A percentile compares a stretch with the other conserved stretches of the same genome.
phyloP scores from a whole-genome alignment of 768 basidiomycete genomes.

The Mrakia frigida region DNA sequence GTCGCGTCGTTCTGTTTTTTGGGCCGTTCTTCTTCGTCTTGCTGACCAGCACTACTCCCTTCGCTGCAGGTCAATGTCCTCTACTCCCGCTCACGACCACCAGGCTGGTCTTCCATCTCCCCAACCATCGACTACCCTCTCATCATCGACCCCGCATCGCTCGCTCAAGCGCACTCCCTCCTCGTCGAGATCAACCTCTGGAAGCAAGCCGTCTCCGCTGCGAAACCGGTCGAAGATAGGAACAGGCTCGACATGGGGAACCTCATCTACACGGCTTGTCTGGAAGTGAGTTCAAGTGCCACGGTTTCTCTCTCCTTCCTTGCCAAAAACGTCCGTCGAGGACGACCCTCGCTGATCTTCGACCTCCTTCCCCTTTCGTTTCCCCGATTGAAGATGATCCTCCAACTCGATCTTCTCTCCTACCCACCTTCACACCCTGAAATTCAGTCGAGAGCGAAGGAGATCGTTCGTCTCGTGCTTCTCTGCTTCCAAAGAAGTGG shows the following conservation, averaged over 20 bases:
- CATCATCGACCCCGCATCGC: not conserved
- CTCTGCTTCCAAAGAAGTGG: not conserved
- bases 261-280: not conserved
- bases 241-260: conserved; percentile 13
- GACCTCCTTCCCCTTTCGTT: not conserved
- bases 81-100: conserved; percentile 16
- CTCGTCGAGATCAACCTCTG: conserved; percentile 5
- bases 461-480: conserved; percentile 17
- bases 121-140: conserved; percentile 4
- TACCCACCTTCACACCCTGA: conserved; percentile 1
- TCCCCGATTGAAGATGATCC: not conserved
- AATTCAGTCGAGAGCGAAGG: not conserved
- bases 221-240: not conserved
- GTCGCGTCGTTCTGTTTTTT: not conserved
- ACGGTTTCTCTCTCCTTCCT: too few species aligned
- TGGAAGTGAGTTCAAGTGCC: conserved; percentile 10
- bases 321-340: too few species aligned
- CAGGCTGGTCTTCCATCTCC: not conserved
- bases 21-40: not conserved
- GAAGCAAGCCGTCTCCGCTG: not conserved
- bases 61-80: conserved; percentile 6
- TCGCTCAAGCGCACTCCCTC: not conserved
- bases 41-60: not conserved
- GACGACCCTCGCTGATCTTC: not conserved
- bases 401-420: conserved; percentile 2